These are phyloP conservation scores for Leptographium wingfieldii DNA, from an alignment of 2,329 filamentous ascomycete species.

Conservation along the genomic window DNA sequence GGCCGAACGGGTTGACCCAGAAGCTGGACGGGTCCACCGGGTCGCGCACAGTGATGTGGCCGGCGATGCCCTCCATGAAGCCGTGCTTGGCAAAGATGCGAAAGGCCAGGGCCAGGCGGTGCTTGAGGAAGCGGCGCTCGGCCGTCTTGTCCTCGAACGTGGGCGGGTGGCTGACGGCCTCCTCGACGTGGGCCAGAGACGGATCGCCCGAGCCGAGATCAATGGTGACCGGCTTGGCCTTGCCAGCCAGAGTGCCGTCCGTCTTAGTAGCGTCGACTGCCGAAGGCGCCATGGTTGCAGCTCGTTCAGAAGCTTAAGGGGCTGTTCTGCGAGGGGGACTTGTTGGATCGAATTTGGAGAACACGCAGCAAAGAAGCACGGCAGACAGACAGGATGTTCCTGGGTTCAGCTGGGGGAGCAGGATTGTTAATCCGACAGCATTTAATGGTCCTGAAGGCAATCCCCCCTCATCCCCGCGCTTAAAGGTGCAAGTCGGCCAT, in stretches of 20 bases:
- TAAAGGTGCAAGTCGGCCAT: not conserved
- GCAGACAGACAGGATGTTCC: too few species aligned
- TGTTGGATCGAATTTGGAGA: not conserved
- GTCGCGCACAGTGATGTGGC: conserved; percentile 49
- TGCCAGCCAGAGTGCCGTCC: not conserved
- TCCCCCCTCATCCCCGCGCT: too few species aligned
- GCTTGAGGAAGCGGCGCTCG: conserved; percentile 38
- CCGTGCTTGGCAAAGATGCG: conserved; percentile 42
- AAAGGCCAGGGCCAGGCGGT: conserved; percentile 39
- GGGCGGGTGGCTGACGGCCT: conserved; percentile 8
- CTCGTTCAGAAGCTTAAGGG: not conserved
- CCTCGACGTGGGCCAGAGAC: conserved; percentile 7
- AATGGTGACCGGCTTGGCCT: not conserved
- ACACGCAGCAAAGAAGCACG: too few species aligned
- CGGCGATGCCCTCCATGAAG: conserved; percentile 48
- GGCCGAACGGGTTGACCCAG: conserved; percentile 54
- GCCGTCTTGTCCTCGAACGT: conserved; percentile 16
- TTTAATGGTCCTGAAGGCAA: not conserved
- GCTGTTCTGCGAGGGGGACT: too few species aligned
- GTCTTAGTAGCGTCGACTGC: not conserved
- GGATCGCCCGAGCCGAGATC: conserved; percentile 10
- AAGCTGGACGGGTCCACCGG: conserved; percentile 46
- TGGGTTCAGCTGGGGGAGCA: too few species aligned
- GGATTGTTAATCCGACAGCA: not conserved
- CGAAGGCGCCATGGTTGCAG: conserved; percentile 6